Conservation (phyloP, 176 grass and related monocot species). For the Avena atlantica region DNA sequence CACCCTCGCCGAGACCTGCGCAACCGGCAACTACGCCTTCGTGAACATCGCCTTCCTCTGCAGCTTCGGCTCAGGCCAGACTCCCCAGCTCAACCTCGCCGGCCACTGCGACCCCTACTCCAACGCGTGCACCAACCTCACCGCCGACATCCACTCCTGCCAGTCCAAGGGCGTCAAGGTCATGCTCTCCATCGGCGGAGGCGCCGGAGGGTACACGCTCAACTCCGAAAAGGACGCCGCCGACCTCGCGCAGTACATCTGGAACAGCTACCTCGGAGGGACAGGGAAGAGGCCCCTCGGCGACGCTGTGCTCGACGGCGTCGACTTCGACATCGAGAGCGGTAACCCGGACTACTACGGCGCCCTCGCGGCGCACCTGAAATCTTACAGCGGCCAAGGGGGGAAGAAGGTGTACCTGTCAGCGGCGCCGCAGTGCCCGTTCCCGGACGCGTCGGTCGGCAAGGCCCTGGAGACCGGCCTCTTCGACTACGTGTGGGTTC, state of each 20-base stretch:
- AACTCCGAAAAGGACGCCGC: slow-evolving; percentile 48
- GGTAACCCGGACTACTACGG: slow-evolving; percentile 58
- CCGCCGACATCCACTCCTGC: slow-evolving; percentile 52
- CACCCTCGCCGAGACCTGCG: slow-evolving; percentile 60
- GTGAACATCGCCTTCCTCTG: slow-evolving; percentile 69
- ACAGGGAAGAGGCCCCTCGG: slow-evolving; percentile 53
- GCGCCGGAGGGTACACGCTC: slow-evolving; percentile 54
- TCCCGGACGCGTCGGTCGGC: slow-evolving; percentile 51
- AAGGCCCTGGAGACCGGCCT: slow-evolving; percentile 55
- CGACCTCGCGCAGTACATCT: slow-evolving; percentile 58
- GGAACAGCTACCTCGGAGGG: slow-evolving; percentile 64
- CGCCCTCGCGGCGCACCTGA: slow-evolving; percentile 56
- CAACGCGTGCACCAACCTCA: slow-evolving; percentile 59
- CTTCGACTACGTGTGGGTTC: slow-evolving; percentile 81
- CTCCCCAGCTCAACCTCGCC: slow-evolving; percentile 62
- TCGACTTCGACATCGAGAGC: slow-evolving; percentile 77
- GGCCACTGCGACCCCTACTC: slow-evolving; percentile 71
- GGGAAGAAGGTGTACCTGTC: slow-evolving; percentile 53
- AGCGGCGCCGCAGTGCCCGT: slow-evolving; percentile 69
- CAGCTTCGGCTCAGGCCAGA: slow-evolving; percentile 59
- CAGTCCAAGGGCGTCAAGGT: slow-evolving; percentile 64
- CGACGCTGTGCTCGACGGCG: slow-evolving; percentile 53
- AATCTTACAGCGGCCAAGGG: slow-evolving; percentile 32
- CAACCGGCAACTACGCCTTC: slow-evolving; percentile 56
- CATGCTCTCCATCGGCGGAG: slow-evolving; percentile 75